These are phyloP conservation scores for Plasmodium relictum DNA, from an alignment of 169 alveolate species.

Conservation along the genomic window DNA sequence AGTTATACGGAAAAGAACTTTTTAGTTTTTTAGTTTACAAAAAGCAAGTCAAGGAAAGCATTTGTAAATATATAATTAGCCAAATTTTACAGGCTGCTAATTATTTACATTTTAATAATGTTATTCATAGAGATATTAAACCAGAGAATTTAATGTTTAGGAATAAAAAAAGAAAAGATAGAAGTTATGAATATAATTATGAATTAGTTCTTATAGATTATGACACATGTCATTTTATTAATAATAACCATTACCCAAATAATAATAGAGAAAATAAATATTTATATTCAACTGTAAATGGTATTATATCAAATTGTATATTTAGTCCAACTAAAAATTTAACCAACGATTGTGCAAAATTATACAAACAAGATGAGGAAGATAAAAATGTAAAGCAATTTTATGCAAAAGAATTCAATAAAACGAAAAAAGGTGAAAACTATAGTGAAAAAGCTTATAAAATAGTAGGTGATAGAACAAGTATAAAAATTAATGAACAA, in stretches of 20 bases:
- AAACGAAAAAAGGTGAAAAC: constrained; percentile 72
- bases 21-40: constrained; percentile 90
- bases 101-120: constrained; percentile 86
- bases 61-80: constrained; percentile 90
- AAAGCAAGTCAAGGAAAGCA: constrained; percentile 91
- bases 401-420: constrained; percentile 42
- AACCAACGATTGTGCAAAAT: not conserved
- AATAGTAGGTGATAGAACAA: not conserved
- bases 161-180: constrained; percentile 79
- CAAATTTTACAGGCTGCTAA: constrained; percentile 90
- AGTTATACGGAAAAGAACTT: constrained; percentile 92
- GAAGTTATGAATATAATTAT: constrained; percentile 81
- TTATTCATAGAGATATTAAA: constrained; percentile 90
- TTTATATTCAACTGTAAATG: not conserved
- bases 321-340: not conserved
- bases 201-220: constrained; percentile 88
- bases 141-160: constrained; percentile 91
- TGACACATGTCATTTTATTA: constrained; percentile 87
- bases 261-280: not conserved
- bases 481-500: not conserved
- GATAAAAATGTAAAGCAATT: constrained; percentile 46
- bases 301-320: not conserved
- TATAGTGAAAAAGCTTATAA: not conserved
- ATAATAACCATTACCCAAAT: not conserved
- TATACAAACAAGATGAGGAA: not conserved